Percentiles rank a stretch among this genome's conserved stretches.
Evolutionary conservation across 352 stramenopile species (phyloP).

Genomic region (Phytopythium ostracodes): DNA sequence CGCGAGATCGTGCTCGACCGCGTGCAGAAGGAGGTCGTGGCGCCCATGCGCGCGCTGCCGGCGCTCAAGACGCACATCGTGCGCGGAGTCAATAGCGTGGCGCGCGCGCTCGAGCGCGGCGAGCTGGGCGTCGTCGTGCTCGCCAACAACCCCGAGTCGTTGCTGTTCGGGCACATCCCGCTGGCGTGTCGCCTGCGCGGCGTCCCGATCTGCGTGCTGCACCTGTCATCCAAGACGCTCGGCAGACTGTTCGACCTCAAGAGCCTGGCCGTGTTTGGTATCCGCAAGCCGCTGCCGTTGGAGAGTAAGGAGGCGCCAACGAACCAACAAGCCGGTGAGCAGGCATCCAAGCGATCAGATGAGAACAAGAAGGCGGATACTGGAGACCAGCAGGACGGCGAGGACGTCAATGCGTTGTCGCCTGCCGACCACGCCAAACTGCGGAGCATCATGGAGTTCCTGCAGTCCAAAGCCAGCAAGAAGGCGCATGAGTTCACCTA

Average conservation of each 20-base stretch:
- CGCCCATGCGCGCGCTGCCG: conserved; percentile 4
- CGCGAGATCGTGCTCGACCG: conserved; percentile 78
- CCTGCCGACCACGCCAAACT: conserved; percentile 38
- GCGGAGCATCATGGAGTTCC: conserved; percentile 51
- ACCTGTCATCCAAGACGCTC: conserved; percentile 64
- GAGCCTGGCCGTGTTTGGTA: conserved; percentile 48
- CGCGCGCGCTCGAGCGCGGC: conserved; percentile 28
- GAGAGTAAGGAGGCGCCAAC: background rate
- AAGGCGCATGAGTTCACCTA: conserved; percentile 20
- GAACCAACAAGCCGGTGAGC: background rate
- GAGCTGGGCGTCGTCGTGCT: conserved; percentile 64
- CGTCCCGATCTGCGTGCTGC: conserved; percentile 68
- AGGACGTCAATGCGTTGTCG: conserved; percentile 4
- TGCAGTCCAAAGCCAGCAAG: conserved; percentile 61
- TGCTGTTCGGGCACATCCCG: conserved; percentile 57
- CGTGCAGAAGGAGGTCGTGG: conserved; percentile 55
- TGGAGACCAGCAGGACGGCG: background rate
- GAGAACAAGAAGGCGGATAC: background rate
- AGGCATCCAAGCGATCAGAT: no score
- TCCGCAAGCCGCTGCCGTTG: conserved; percentile 15
- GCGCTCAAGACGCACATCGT: conserved; percentile 27
- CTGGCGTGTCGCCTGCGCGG: conserved; percentile 61
- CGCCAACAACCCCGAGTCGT: conserved; percentile 54
- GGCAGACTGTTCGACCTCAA: conserved; percentile 52
- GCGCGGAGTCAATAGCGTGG: conserved; percentile 57